phyloP scores from a whole-genome alignment of 208 protist species.

The Leishmania mexicana region DNA sequence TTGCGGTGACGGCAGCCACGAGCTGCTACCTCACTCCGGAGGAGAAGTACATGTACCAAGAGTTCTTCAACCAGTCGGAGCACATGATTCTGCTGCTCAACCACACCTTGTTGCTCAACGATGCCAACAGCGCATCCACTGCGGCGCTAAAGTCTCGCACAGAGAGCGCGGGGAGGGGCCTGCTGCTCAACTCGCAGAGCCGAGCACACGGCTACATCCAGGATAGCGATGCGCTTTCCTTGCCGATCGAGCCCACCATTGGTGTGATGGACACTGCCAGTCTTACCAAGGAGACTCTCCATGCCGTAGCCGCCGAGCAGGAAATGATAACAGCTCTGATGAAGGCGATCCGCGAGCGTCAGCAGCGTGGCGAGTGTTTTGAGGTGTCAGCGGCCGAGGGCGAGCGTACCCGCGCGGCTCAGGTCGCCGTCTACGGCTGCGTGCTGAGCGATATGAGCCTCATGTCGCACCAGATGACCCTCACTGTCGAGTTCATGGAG shows the following conservation, averaged over 20 bases:
- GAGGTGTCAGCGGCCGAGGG: slow-evolving; percentile 47
- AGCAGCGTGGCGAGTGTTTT: slow-evolving; percentile 41
- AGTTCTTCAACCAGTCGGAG: slow-evolving; percentile 86
- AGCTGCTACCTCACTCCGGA: slow-evolving; percentile 74
- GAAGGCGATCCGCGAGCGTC: slow-evolving; percentile 57
- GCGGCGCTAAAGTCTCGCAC: not conserved
- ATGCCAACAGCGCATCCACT: slow-evolving; percentile 18
- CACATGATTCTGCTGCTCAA: slow-evolving; percentile 69
- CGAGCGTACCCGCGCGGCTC: slow-evolving; percentile 53
- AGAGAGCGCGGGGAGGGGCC: not conserved
- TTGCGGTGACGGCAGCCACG: slow-evolving; percentile 56
- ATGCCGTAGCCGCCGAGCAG: slow-evolving; percentile 55
- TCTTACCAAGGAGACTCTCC: slow-evolving; percentile 41
- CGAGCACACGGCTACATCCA: not conserved
- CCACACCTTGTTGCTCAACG: slow-evolving; percentile 54
- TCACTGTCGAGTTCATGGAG: slow-evolving; percentile 51
- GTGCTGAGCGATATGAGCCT: slow-evolving; percentile 78
- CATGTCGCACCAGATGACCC: slow-evolving; percentile 55
- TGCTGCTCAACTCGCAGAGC: slow-evolving; percentile 14
- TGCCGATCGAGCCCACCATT: slow-evolving; percentile 13
- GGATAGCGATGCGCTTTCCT: slow-evolving; percentile 12
- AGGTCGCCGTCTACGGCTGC: slow-evolving; percentile 78
- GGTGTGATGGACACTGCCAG: slow-evolving; percentile 30
- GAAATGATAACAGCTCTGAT: slow-evolving; percentile 68
- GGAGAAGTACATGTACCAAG: slow-evolving; percentile 90